Evolutionary conservation across 352 stramenopile species (phyloP), one percentile per base, ranked within the genome.

Genomic region (Plasmopara viticola): DNA sequence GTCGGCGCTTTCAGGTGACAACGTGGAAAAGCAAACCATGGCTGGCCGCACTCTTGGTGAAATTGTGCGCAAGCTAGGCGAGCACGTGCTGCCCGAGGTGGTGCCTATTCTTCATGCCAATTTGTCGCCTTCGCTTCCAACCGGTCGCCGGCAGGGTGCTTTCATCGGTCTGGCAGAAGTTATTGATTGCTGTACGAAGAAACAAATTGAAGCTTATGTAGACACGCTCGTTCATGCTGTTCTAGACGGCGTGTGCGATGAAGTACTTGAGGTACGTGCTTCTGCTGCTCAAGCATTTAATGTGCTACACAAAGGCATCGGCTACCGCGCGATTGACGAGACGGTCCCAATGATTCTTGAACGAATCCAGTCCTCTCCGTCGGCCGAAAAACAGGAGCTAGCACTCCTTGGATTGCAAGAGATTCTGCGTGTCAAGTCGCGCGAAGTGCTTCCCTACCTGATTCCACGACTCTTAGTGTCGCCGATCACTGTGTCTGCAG

Each of bases 121-220:
- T 44, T 80, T 99, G 18, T 62, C 67, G n/a, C 62, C 67, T 14
- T 64, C 64, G 20, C 83, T 94, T 52, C 62, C 78, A 41, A 68
- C 56, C 20, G 81, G 81, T 42, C 84, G 84, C 61, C 74, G 82
- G 53, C 85, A 98, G 59, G 97, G 97, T 51, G 96, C 98, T 28
- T 99, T 97, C 70, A 86, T 99, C 33, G 97, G 97, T 53, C 78
- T 99, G 40, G 79, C 96, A 8, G 96, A 99, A 78, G 90, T 99
- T 37, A 98, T 99, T 49, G 84, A 94, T 46, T 97, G 92, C 64
- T 98, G 95, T 28, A 97, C 83, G 34, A 98, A 97, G 67, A 95
- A 97, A 42, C 83, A 92, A 57, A 90, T 99, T 44, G 85, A 97
- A 42, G 95, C 98, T 53, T 99, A 97, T 64, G 85, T 99, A 40